Percentiles rank a stretch among this genome's conserved stretches.
Conservation (phyloP, 805 yeast species). For the Candida andamanensis region DNA sequence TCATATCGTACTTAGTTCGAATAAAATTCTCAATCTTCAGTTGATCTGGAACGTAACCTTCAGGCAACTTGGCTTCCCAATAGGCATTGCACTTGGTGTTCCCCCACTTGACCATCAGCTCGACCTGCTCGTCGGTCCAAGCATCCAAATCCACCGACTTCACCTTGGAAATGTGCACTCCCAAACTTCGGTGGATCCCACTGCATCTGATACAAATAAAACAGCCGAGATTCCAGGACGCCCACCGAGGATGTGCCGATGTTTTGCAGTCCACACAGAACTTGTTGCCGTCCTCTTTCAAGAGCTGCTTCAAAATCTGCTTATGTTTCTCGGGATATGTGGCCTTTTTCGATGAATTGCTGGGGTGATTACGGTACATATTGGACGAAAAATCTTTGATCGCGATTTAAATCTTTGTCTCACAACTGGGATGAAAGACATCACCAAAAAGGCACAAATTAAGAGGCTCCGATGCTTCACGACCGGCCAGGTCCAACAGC, state of each 20-base stretch:
- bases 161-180: conserved; percentile 90
- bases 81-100: conserved; percentile 69
- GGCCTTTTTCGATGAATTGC: conserved; percentile 38
- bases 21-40: conserved; percentile 84
- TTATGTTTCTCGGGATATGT: conserved; percentile 52
- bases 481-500: conserved; percentile 36
- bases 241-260: conserved; percentile 93
- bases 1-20: conserved; percentile 84
- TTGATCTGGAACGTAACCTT: conserved; percentile 70
- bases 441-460: not conserved
- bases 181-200: conserved; percentile 92
- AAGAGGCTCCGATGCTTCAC: conserved; percentile 1
- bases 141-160: conserved; percentile 92
- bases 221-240: conserved; percentile 92
- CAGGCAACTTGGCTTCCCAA: conserved; percentile 82
- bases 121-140: conserved; percentile 92
- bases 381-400: too few species aligned
- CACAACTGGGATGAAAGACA: not conserved
- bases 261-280: conserved; percentile 90
- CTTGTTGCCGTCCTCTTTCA: conserved; percentile 73
- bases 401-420: too few species aligned
- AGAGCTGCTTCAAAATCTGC: conserved; percentile 66
- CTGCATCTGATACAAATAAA: conserved; percentile 93
- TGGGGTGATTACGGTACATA: too few species aligned
- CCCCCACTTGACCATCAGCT: conserved; percentile 81